Evolutionary conservation across 2,329 filamentous ascomycete genomes (phyloP), one percentile per base, ranked within the genome.

Genomic region (Geosmithia putterillii): DNA sequence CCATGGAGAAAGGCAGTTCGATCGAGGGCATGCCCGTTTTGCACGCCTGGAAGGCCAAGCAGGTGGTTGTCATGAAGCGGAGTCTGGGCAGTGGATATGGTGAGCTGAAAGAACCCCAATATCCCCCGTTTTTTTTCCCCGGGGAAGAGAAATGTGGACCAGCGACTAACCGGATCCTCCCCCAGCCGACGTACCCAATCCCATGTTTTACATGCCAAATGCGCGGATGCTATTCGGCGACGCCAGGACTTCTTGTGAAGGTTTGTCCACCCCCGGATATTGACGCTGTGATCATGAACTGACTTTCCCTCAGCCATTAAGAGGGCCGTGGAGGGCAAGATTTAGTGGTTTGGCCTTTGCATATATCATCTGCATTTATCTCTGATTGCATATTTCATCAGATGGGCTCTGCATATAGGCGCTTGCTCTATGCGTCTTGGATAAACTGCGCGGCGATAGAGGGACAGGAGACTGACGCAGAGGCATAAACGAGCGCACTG

Each of bases 21-120:
- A 94, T 95, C 51, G 87, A 87, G 1, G 88, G 88, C 2, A 95
- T 95, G 88, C 88, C 88, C 0, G 87, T 95, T 19, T 66, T 94
- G 51, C 85, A 94, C 50, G 88, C 85, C 6, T 94, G 88, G 85
- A 94, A 94, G 78, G 88, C 83, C 55, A 94, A 94, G 69, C 81
- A 90, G 57, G 86, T 92, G 2, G 76, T 95, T 43, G 83, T 95
- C 10, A 94, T 95, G 88, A 95, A 95, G 74, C 71, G 88, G 46
- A 82, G 87, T 42, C 81, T 94, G 82, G 82, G 83, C 5, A 89
- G 83, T 57, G 87, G 87, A 48, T 94, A 94, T 61, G 86, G 81
- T 83, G 54, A 64, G 76, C 64, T 34, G 25, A 35, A 25, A 23
- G 8, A n/a, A 17, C 32, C 18, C 25, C 23, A 19, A 10, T 17